These are phyloP conservation scores for Ilex paraguariensis DNA, from an alignment of 305 asterid genomes.

Conservation along the genomic window DNA sequence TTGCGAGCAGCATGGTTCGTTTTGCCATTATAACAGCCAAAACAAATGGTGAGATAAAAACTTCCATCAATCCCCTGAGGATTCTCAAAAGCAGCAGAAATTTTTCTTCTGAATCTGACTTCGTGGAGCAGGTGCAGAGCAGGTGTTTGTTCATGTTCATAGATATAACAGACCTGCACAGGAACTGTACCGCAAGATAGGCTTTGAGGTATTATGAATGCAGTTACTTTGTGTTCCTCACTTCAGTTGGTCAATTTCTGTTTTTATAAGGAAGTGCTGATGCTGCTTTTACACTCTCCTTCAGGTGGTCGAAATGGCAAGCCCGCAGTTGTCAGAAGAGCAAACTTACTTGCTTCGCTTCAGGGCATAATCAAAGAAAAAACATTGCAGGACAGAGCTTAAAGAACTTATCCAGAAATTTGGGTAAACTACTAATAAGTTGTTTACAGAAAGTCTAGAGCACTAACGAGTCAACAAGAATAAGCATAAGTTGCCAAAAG, in stretches of 20 bases:
- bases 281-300: conserved; percentile 1
- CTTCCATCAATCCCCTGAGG: neutral
- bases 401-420: too few relatives aligned
- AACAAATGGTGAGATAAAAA: conserved; percentile 29
- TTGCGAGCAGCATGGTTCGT: conserved; percentile 49
- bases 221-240: neutral
- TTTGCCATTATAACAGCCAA: conserved; percentile 39
- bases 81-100: neutral
- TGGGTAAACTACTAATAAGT: too few relatives aligned
- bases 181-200: conserved; percentile 43
- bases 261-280: neutral
- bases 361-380: conserved; percentile 11
- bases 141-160: conserved; percentile 59
- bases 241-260: neutral
- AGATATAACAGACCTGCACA: conserved; percentile 43
- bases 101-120: neutral
- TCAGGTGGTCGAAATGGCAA: conserved; percentile 47
- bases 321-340: conserved; percentile 19
- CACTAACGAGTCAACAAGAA: too few relatives aligned
- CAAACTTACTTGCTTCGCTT: conserved; percentile 35
- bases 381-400: too few relatives aligned
- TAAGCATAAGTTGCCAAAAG: too few relatives aligned
- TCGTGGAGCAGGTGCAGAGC: conserved; percentile 40
- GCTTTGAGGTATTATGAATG: conserved; percentile 45
- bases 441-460: too few relatives aligned